Conservation (phyloP, 352 stramenopile species). For the Pythium plurisporium region DNA sequence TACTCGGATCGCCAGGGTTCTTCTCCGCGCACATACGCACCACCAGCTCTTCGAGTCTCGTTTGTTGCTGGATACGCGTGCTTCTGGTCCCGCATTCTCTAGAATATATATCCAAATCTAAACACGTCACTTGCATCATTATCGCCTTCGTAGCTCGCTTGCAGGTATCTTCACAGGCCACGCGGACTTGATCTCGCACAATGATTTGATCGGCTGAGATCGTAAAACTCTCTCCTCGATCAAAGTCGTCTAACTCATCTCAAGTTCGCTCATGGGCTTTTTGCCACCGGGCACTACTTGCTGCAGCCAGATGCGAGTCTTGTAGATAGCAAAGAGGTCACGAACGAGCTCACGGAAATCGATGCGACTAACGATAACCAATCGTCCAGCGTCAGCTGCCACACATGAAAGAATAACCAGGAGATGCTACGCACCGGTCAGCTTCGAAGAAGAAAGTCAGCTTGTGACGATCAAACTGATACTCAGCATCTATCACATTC, state of each 20-base stretch:
- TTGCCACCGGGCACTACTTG: slow-evolving; percentile 86
- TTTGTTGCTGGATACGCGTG: too few species aligned
- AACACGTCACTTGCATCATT: slow-evolving; percentile 7
- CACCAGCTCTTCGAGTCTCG: not conserved
- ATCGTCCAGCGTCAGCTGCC: too few species aligned
- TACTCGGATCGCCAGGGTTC: not conserved
- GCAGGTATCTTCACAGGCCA: not conserved
- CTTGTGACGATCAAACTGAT: slow-evolving; percentile 98
- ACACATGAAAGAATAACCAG: too few species aligned
- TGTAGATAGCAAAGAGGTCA: slow-evolving; percentile 98
- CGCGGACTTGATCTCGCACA: not conserved
- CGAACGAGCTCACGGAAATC: slow-evolving; percentile 97
- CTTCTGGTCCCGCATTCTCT: slow-evolving; percentile 12
- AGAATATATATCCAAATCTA: slow-evolving; percentile 25
- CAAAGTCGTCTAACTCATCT: slow-evolving; percentile 62
- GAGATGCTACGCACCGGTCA: slow-evolving; percentile 58
- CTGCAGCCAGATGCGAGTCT: slow-evolving; percentile 98
- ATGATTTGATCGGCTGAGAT: too few species aligned
- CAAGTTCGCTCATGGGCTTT: slow-evolving; percentile 53
- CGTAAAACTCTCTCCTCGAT: not conserved
- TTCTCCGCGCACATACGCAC: not conserved
- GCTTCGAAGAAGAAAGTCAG: slow-evolving; percentile 99
- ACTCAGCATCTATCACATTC: slow-evolving; percentile 97
- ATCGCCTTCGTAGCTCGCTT: not conserved
- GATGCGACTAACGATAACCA: slow-evolving; percentile 84